phyloP scores from a whole-genome alignment of 179 eudicot genomes.

The Actinidia polygama region DNA sequence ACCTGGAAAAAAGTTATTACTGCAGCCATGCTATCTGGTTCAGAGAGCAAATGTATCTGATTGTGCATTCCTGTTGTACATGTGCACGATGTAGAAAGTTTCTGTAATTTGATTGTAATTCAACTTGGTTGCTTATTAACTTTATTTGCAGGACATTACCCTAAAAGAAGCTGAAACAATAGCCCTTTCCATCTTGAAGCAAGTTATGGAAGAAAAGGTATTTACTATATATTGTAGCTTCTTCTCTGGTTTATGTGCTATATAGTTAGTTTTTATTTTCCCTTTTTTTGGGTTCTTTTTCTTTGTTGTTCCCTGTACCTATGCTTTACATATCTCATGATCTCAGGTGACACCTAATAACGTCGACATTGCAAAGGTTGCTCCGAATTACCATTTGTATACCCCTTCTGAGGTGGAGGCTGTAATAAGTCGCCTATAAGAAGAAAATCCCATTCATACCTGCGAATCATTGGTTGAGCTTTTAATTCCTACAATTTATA shows the following conservation, averaged over 20 bases:
- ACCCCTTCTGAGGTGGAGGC: conserved; percentile 93
- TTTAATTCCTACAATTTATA: conserved; percentile 14
- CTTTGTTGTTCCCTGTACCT: not conserved
- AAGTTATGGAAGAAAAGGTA: conserved; percentile 99
- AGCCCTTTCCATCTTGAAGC: conserved; percentile 94
- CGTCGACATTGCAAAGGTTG: conserved; percentile 92
- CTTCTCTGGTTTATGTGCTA: not conserved
- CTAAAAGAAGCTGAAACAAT: conserved; percentile 89
- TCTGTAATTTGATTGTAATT: not conserved
- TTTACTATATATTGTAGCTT: not conserved
- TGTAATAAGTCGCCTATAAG: conserved; percentile 83
- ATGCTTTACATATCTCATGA: not conserved
- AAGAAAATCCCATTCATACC: not conserved
- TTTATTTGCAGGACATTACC: conserved; percentile 65
- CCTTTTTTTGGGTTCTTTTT: not conserved
- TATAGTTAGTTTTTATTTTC: not conserved
- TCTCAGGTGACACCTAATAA: conserved; percentile 85
- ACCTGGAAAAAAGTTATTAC: not conserved
- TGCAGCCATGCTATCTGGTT: conserved; percentile 2
- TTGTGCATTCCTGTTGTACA: not conserved
- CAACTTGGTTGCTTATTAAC: conserved; percentile 20
- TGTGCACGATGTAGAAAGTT: not conserved
- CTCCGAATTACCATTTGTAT: conserved; percentile 91
- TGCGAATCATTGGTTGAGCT: not conserved
- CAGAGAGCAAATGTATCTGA: not conserved